phyloP scores from a whole-genome alignment of 805 yeast genomes.

The Metschnikowia similis region DNA sequence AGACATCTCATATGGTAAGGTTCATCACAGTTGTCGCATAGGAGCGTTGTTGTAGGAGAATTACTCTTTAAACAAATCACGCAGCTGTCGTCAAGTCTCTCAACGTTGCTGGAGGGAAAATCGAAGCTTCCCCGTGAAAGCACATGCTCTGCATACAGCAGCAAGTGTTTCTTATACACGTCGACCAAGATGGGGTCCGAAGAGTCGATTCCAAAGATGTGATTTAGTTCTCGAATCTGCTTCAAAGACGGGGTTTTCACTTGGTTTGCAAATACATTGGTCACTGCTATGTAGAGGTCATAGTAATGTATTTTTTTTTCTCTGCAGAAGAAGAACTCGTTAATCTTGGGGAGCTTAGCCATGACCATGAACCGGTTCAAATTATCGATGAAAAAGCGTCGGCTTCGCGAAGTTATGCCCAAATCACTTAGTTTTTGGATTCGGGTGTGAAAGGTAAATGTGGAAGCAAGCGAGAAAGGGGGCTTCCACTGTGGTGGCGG shows the following conservation, averaged over 20 bases:
- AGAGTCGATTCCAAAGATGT: constrained; percentile 19
- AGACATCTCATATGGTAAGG: constrained; percentile 67
- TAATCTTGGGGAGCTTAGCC: constrained; percentile 28
- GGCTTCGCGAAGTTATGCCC: constrained; percentile 56
- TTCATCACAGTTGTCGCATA: constrained; percentile 74
- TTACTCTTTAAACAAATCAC: constrained; percentile 45
- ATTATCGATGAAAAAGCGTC: constrained; percentile 59
- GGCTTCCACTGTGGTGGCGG: constrained; percentile 56
- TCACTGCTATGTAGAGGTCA: constrained; percentile 36
- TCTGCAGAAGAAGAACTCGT: constrained; percentile 19
- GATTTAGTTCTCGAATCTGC: constrained; percentile 24
- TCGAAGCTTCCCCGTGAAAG: constrained; percentile 24
- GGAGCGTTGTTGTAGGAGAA: constrained; percentile 44
- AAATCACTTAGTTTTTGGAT: constrained; percentile 64
- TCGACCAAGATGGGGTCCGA: constrained; percentile 16
- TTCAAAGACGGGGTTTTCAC: constrained; percentile 7
- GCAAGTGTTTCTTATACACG: constrained; percentile 24
- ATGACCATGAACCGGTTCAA: constrained; percentile 53
- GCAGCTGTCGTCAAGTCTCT: constrained; percentile 30
- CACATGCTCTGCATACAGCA: constrained; percentile 32
- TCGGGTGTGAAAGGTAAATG: constrained; percentile 63
- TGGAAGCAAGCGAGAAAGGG: constrained; percentile 49
- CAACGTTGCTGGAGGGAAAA: constrained; percentile 31
- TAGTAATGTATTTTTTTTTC: constrained; percentile 28
- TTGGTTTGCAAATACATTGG: constrained; percentile 12